phyloP scores from a whole-genome alignment of 306 rosid species.

The Castanopsis chinensis region DNA sequence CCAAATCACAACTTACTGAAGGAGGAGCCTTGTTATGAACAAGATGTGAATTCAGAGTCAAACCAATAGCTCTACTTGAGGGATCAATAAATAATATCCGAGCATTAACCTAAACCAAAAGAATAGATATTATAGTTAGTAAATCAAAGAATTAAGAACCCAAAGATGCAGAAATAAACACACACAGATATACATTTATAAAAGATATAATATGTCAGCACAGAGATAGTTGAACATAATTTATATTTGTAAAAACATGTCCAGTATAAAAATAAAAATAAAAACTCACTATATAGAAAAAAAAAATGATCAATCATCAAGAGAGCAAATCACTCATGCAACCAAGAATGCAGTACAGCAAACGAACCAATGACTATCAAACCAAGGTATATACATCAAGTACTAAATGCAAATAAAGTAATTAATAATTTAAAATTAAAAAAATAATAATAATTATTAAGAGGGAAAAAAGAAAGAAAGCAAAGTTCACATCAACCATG shows the following conservation, averaged over 20 bases:
- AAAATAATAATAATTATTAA: background rate
- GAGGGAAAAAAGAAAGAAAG: background rate
- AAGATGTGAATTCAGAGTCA: conserved; percentile 91
- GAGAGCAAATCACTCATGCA: background rate
- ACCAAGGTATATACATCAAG: background rate
- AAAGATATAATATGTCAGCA: background rate
- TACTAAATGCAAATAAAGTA: background rate
- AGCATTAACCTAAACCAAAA: conserved; percentile 63
- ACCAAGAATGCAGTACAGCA: conserved; percentile 8
- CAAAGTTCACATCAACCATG: background rate
- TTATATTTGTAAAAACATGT: background rate
- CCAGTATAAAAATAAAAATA: background rate
- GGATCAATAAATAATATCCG: conserved; percentile 93
- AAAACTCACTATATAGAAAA: background rate
- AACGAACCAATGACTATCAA: background rate
- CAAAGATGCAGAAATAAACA: background rate
- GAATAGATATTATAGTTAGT: background rate
- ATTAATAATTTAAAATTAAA: background rate
- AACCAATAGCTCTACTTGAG: conserved; percentile 85
- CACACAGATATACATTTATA: background rate
- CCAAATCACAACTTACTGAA: conserved; percentile 55
- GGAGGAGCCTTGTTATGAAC: conserved; percentile 76
- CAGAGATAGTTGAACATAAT: background rate
- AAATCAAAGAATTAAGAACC: conserved; percentile 10
- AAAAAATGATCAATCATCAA: background rate